Evolutionary conservation across 2,329 filamentous ascomycete genomes (phyloP).

Genomic region (Pseudogymnoascus sp.): DNA sequence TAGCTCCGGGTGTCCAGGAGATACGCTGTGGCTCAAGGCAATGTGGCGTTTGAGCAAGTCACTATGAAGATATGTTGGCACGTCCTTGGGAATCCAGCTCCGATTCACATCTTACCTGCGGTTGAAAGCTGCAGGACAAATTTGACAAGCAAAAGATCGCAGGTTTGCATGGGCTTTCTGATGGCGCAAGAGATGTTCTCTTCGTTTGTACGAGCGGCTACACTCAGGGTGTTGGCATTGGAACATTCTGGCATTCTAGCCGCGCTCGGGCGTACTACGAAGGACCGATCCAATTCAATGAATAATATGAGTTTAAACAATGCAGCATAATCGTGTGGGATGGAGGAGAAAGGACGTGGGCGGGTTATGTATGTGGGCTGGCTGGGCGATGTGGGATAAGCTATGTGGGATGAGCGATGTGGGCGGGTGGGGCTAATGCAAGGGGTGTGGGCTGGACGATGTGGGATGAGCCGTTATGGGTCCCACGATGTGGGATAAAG

Average conservation of each 20-base stretch:
- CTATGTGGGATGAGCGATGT: background rate
- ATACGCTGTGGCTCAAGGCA: background rate
- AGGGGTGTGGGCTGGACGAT: background rate
- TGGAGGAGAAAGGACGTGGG: background rate
- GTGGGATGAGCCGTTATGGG: background rate
- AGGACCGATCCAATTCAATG: background rate
- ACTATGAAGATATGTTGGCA: background rate
- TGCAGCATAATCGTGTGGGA: background rate
- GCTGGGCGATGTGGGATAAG: background rate
- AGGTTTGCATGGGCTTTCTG: background rate
- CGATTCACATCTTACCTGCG: background rate
- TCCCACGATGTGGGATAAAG: background rate
- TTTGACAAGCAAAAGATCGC: background rate
- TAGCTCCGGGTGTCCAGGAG: background rate
- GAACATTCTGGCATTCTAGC: background rate
- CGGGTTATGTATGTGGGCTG: background rate
- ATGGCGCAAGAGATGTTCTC: background rate
- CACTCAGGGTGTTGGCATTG: background rate
- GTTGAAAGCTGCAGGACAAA: background rate
- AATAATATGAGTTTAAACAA: background rate
- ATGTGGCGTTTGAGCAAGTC: background rate
- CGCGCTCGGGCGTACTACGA: background rate
- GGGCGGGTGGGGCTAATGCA: background rate
- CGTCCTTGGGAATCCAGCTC: background rate
- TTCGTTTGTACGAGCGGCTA: background rate